Percentiles rank a stretch among this genome's conserved stretches.
These are phyloP conservation scores for Cotoneaster glaucophyllus DNA, from an alignment of 306 rosid genomes.

Conservation along the genomic window DNA sequence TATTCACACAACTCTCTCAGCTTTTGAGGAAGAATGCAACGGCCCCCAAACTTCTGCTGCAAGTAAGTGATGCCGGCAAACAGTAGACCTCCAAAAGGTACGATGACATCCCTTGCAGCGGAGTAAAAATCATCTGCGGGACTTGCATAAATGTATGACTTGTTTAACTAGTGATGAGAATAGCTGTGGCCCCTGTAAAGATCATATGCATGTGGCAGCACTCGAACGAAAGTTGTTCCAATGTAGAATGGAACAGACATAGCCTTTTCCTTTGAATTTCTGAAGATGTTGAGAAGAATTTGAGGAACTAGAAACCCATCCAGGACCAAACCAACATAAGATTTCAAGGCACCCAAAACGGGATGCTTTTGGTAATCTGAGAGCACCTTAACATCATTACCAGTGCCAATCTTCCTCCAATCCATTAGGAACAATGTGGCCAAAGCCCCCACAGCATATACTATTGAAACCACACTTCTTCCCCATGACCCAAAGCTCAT, in stretches of 20 bases:
- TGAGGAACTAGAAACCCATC: not conserved
- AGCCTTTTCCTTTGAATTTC: not conserved
- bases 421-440: not conserved
- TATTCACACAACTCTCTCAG: constrained; percentile 18
- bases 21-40: constrained; percentile 28
- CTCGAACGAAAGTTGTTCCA: constrained; percentile 29
- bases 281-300: not conserved
- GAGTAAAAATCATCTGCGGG: constrained; percentile 39
- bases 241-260: not conserved
- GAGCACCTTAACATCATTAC: constrained; percentile 24
- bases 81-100: constrained; percentile 30
- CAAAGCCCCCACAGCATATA: not conserved
- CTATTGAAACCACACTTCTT: constrained; percentile 24
- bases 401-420: constrained; percentile 11
- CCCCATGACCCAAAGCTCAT: constrained; percentile 29
- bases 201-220: constrained; percentile 51
- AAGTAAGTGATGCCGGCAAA: constrained; percentile 41
- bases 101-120: constrained; percentile 41
- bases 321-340: not conserved
- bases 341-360: not conserved
- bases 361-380: constrained; percentile 22
- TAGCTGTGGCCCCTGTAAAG: constrained; percentile 22
- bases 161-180: not conserved
- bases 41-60: constrained; percentile 42
- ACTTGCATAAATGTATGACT: constrained; percentile 34